Base-by-base conservation (phyloP, 306 rosid species). In the Senna siamea region DNA sequence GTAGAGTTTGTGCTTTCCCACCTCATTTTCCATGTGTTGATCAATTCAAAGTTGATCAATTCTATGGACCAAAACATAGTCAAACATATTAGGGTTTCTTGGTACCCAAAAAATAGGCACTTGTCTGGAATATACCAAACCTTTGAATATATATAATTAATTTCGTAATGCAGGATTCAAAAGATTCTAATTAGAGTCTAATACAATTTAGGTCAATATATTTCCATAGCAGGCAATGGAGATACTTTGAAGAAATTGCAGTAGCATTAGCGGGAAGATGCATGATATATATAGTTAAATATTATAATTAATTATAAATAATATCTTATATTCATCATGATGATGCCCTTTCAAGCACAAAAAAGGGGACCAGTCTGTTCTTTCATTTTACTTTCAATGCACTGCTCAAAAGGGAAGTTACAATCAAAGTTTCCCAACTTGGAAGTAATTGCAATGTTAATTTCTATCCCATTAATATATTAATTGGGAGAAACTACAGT, bases 41-140 rank as follows among this genome's bases (percentile, higher is more conserved):
- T 73, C 75, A 68, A 79, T 84, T 84, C 80, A 35, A 78, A 73
- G 52, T 57, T 69, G n/a, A 62, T 26, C 30, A 57, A 37, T 65
- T 74, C 66, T 47, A 55, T 68, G 84, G 67, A 73, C 58, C 68
- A 44, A 58, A 83, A 60, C 9, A 5, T 35, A 79, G 75, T 76
- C 87, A 83, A 79, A 18, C 70, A 2, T 4, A 0, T 14, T 17
- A 1, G 5, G 56, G 59, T 20, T 28, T 23, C 55, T 48, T 56
- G 57, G 10, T 50, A 20, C 66, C 48, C 52, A 66, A 4, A 12
- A 43, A 34, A 0, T 5, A 41, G 7, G 69, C 2, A 65, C 57
- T 62, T 61, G 66, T 44, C 61, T 57, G 66, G 72, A 41, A 82
- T 70, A 69, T 78, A 5, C 72, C 83, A 9, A 69, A 3, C 15